Evolutionary conservation across 768 basidiomycete species (phyloP), one percentile per base, ranked within the genome.

Genomic region (Kwoniella heveanensis): DNA sequence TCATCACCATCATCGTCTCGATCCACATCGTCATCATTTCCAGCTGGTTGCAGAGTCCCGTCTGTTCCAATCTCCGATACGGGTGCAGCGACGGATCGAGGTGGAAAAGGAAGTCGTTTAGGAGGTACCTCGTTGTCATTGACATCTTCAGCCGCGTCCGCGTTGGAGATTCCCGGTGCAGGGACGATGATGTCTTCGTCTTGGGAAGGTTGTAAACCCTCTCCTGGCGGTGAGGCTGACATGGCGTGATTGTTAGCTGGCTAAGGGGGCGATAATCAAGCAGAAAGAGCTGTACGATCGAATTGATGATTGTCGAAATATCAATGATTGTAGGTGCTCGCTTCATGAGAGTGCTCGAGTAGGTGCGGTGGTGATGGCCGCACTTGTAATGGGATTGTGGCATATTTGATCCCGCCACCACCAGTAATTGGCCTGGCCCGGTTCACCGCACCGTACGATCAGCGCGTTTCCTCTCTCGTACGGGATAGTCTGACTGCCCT

Each of bases 111-210:
- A 6, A 60, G 49, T 21, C 62, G 51, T 47, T 58, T 39, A 39
- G 46, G 39, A 65, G 74, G 57, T 36, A 26, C 10, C 22, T 67
- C 66, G 27, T 60, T 72, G 9, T 94, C 92, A 71, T 89, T 89
- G 19, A 87, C 88, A 39, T 60, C 62, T 15, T 56, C 68, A 19
- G 39, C 39, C 3, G 39, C 39, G 15, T 44, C 39, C 17, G 39
- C 39, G 39, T 9, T 19, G 10, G 39, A 44, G 39, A 44, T 44
- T 9, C 39, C 39, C 17, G 39, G 39, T 44, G 39, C 39, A 9
- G 6, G 39, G 4, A 44, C 15, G 39, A 44, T 44, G 19, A 17
- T 10, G 15, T 44, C 39, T 19, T 44, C 39, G 17, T 44, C 39
- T 44, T 44, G 39, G 19, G 39, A 17, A 9, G 39, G 39, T 17